Evolutionary conservation across 2,329 filamentous ascomycete species (phyloP).

Genomic region (Paecilomyces dactylethromorphus): DNA sequence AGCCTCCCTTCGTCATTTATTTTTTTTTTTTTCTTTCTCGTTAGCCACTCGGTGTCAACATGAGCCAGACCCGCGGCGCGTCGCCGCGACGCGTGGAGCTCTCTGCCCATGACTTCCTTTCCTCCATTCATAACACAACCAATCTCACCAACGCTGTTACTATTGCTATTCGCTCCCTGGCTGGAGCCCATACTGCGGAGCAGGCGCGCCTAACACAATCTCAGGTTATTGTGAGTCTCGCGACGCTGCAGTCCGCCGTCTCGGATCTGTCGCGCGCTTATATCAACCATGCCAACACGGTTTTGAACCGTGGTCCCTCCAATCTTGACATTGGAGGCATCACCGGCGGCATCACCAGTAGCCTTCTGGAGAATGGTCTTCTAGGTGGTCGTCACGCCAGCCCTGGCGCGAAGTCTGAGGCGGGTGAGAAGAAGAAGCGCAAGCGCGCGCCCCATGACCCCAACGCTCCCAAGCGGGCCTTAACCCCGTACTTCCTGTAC

Average conservation of each 20-base stretch:
- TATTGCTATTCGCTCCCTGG: slow-evolving; percentile 4
- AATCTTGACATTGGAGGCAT: slow-evolving; percentile 47
- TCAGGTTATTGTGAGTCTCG: slow-evolving; percentile 70
- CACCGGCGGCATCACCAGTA: slow-evolving; percentile 33
- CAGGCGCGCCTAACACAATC: slow-evolving; percentile 18
- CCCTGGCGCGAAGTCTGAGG: slow-evolving; percentile 36
- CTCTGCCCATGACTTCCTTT: slow-evolving; percentile 5
- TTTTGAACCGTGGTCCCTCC: slow-evolving; percentile 58
- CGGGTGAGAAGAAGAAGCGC: slow-evolving; percentile 74
- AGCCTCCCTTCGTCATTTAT: background rate
- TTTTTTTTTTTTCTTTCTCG: too few relatives aligned
- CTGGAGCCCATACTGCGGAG: background rate
- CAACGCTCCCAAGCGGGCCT: slow-evolving; percentile 86
- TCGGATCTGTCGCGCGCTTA: slow-evolving; percentile 77
- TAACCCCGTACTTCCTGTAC: slow-evolving; percentile 94
- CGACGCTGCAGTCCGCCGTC: slow-evolving; percentile 71
- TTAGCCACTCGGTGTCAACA: background rate
- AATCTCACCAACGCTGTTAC: slow-evolving; percentile 5
- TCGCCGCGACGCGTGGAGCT: slow-evolving; percentile 4
- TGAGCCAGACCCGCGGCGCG: background rate
- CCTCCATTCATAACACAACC: slow-evolving; percentile 5
- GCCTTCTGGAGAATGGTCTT: slow-evolving; percentile 39
- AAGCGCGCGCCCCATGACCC: slow-evolving; percentile 84
- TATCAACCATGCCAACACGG: slow-evolving; percentile 78
- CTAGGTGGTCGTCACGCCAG: slow-evolving; percentile 31